These are phyloP conservation scores for Hericium alpestre DNA, from an alignment of 768 basidiomycete genomes.

Conservation along the genomic window DNA sequence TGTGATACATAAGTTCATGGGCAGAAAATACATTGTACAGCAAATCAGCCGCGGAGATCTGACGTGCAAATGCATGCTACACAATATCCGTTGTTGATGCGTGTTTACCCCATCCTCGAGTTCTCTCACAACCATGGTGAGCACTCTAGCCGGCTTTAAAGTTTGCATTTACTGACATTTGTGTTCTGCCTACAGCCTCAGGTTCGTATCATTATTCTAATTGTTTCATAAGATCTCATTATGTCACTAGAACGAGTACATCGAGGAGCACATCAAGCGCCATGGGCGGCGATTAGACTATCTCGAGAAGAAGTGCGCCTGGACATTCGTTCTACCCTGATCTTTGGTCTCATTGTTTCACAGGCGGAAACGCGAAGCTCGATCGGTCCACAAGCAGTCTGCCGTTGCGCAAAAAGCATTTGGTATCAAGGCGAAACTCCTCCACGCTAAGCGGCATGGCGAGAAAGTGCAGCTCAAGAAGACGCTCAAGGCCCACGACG, in stretches of 20 bases:
- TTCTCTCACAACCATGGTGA: constrained; percentile 5
- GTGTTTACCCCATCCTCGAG: not conserved
- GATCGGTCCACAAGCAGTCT: constrained; percentile 68
- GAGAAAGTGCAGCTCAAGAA: constrained; percentile 99
- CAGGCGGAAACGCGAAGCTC: constrained; percentile 77
- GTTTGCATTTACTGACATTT: not conserved
- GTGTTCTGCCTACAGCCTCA: constrained; percentile 43
- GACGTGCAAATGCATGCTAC: no score
- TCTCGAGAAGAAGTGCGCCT: constrained; percentile 82
- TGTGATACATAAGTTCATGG: no score
- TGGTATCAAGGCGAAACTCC: constrained; percentile 95
- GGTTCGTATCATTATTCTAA: constrained; percentile 27
- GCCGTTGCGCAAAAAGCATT: constrained; percentile 86
- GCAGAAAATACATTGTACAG: no score
- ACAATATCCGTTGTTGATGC: not conserved
- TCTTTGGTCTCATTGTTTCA: not conserved
- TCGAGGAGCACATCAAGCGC: constrained; percentile 96
- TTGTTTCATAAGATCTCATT: not conserved
- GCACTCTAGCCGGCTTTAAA: not conserved
- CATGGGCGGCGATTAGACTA: constrained; percentile 94
- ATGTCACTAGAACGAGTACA: constrained; percentile 83
- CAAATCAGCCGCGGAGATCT: no score
- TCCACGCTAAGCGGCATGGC: constrained; percentile 91
- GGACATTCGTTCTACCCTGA: not conserved
- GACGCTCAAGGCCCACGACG: constrained; percentile 99